A percentile compares a stretch with the other conserved stretches of the same genome.
Evolutionary conservation across 495 filamentous ascomycete genomes (phyloP).

Genomic region (Daldinia childiae): DNA sequence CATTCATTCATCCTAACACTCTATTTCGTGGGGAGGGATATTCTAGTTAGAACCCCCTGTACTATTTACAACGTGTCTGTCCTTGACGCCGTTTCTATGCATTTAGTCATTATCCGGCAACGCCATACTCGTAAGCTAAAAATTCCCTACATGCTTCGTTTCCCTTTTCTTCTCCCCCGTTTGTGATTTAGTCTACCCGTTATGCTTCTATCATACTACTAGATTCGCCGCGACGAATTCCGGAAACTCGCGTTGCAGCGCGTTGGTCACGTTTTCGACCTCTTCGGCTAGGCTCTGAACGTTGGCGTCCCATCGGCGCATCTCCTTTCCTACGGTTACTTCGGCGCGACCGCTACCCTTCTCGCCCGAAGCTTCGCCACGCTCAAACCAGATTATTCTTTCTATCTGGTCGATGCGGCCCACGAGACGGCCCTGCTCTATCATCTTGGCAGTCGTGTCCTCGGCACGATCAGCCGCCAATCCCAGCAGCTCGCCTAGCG

Average conservation of each 20-base stretch:
- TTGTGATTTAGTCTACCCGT: not conserved
- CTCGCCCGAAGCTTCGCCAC: slow-evolving; percentile 71
- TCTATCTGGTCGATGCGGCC: slow-evolving; percentile 97
- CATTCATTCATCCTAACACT: slow-evolving; percentile 11
- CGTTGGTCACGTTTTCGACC: slow-evolving; percentile 83
- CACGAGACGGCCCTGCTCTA: slow-evolving; percentile 86
- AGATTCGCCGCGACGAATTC: slow-evolving; percentile 62
- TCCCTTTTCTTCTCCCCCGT: slow-evolving; percentile 16
- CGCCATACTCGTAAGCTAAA: slow-evolving; percentile 14
- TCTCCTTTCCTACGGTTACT: slow-evolving; percentile 68
- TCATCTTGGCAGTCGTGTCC: slow-evolving; percentile 91
- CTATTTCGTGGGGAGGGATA: not conserved
- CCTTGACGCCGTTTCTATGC: slow-evolving; percentile 37
- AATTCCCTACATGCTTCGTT: slow-evolving; percentile 17
- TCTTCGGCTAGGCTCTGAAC: slow-evolving; percentile 87
- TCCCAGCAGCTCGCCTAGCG: slow-evolving; percentile 78
- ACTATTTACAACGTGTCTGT: slow-evolving; percentile 13
- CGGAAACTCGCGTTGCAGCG: slow-evolving; percentile 76
- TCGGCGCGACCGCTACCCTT: slow-evolving; percentile 67
- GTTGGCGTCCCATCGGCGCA: slow-evolving; percentile 88
- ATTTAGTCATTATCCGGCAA: slow-evolving; percentile 34
- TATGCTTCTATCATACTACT: slow-evolving; percentile 36
- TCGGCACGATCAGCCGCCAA: slow-evolving; percentile 85
- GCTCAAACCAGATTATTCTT: slow-evolving; percentile 84
- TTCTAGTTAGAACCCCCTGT: not conserved